Conservation (phyloP, 192 early-diverging fungal species). For the Bifiguratus adelaidae region DNA sequence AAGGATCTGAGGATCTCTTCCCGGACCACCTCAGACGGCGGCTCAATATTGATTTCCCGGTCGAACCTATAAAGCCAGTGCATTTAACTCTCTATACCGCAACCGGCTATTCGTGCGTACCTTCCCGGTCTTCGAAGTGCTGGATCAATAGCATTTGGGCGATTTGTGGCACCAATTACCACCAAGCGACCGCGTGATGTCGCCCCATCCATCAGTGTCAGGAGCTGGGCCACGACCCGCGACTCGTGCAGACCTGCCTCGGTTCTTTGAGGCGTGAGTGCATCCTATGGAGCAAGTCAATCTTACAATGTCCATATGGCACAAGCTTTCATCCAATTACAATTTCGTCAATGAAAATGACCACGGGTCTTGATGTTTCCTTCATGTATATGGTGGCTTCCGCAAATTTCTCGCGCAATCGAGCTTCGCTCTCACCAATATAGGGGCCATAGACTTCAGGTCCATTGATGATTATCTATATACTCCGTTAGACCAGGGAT, state of each 20-base stretch:
- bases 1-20: constrained; percentile 49
- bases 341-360: constrained; percentile 97
- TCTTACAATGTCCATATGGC: too few species aligned
- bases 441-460: constrained; percentile 76
- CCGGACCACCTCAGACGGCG: constrained; percentile 55
- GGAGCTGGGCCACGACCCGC: constrained; percentile 78
- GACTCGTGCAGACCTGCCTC: constrained; percentile 52
- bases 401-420: constrained; percentile 56
- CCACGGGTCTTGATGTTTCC: constrained; percentile 31
- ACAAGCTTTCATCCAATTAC: too few species aligned
- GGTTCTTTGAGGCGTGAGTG: constrained; percentile 56
- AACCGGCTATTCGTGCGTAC: constrained; percentile 12
- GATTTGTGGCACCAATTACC: constrained; percentile 82
- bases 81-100: not conserved
- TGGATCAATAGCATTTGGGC: constrained; percentile 77
- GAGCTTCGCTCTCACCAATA: constrained; percentile 81
- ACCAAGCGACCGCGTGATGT: constrained; percentile 47
- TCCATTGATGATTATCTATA: constrained; percentile 58
- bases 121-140: constrained; percentile 74
- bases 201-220: constrained; percentile 86
- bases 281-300: constrained; percentile 61
- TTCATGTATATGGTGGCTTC: constrained; percentile 36
- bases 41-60: constrained; percentile 71
- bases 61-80: constrained; percentile 50
- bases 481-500: constrained; percentile 4